Evolutionary conservation across 2,329 filamentous ascomycete genomes (phyloP).

Genomic region (Dryadomyces quercivorus): DNA sequence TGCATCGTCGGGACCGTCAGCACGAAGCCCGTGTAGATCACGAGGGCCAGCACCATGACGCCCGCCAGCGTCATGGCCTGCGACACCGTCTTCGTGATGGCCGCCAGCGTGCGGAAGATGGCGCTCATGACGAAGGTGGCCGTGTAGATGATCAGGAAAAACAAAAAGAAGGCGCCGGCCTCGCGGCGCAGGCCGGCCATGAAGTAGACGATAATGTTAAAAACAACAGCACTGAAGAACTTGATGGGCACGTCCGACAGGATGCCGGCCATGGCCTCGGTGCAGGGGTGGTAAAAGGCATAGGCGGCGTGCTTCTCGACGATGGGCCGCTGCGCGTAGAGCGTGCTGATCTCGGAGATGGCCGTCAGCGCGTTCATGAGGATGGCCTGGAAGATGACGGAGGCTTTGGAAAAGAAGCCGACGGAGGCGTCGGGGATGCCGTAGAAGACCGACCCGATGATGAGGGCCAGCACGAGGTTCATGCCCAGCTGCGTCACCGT

Average conservation of each 20-base stretch:
- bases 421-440: conserved; percentile 13
- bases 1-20: conserved; percentile 55
- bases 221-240: conserved; percentile 57
- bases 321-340: conserved; percentile 81
- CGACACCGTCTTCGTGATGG: conserved; percentile 56
- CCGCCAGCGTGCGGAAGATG: conserved; percentile 71
- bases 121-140: conserved; percentile 71
- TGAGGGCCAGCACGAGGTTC: conserved; percentile 44
- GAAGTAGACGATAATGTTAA: conserved; percentile 77
- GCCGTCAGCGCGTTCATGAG: conserved; percentile 76
- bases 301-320: conserved; percentile 84
- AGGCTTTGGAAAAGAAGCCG: conserved; percentile 49
- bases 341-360: conserved; percentile 70
- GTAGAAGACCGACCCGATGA: conserved; percentile 11
- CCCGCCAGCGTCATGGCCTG: conserved; percentile 50
- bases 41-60: conserved; percentile 49
- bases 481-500: conserved; percentile 72
- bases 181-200: conserved; percentile 69
- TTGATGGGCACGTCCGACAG: conserved; percentile 78
- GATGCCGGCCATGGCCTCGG: conserved; percentile 81
- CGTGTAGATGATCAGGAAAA: conserved; percentile 62
- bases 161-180: conserved; percentile 73
- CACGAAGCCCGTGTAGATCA: conserved; percentile 62
- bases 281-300: conserved; percentile 78
- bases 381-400: conserved; percentile 76